Percentiles rank a stretch among this genome's conserved stretches.
phyloP scores from a whole-genome alignment of 352 stramenopile species.

The Aphanomyces invadans region DNA sequence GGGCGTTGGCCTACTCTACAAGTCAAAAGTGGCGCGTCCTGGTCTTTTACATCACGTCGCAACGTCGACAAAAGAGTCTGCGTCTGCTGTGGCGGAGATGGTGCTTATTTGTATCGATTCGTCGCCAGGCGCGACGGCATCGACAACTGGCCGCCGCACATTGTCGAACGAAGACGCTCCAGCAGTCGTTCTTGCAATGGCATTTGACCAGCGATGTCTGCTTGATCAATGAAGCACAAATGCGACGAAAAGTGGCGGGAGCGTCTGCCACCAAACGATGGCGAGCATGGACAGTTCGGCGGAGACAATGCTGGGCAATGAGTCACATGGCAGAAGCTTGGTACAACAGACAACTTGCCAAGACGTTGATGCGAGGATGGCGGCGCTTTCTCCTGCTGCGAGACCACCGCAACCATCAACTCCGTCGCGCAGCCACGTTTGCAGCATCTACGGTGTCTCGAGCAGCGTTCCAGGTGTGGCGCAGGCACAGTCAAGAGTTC shows the following conservation, averaged over 20 bases:
- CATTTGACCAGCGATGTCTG: neutral
- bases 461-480: neutral
- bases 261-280: neutral
- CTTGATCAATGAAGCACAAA: neutral
- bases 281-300: neutral
- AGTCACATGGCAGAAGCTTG: neutral
- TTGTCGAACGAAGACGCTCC: neutral
- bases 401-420: neutral
- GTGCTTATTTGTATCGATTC: neutral
- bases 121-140: neutral
- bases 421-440: neutral
- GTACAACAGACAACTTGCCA: neutral
- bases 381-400: neutral
- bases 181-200: neutral
- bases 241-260: neutral
- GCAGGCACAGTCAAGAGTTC: neutral
- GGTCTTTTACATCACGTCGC: neutral
- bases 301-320: neutral
- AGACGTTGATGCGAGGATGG: neutral
- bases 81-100: neutral
- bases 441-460: neutral
- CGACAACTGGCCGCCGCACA: neutral
- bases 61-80: neutral
- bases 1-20: neutral
- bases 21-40: slow-evolving; percentile 4